Conservation (phyloP, 163 green algal genomes). For the Scenedesmus sp. region DNA sequence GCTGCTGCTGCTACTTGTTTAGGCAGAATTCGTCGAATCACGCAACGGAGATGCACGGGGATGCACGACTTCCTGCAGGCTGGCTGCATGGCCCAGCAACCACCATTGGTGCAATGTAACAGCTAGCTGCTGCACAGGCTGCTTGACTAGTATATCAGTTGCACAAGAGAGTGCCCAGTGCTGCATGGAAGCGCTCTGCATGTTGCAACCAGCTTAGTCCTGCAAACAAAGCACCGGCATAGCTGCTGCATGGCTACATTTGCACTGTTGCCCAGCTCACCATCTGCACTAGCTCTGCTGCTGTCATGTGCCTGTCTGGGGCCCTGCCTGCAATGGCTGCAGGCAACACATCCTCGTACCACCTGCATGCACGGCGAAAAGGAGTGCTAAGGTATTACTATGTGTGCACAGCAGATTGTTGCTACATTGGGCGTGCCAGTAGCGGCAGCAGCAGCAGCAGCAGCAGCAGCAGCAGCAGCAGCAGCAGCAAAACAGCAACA, state of each 20-base stretch:
- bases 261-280: neutral
- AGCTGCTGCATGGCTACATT: neutral
- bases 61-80: no score
- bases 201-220: neutral
- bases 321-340: neutral
- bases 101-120: no score
- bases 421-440: neutral
- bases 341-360: constrained; percentile 37
- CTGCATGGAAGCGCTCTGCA: no score
- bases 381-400: neutral
- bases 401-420: no score
- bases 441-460: neutral
- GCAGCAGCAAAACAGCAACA: neutral
- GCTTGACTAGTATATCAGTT: neutral
- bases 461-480: no score
- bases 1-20: no score
- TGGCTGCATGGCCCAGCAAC: no score
- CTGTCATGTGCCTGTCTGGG: constrained; percentile 22
- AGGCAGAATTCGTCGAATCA: no score
- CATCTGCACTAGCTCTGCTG: constrained; percentile 24
- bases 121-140: no score
- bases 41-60: no score
- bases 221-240: neutral
- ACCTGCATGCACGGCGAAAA: constrained; percentile 7
- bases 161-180: neutral